Conservation (phyloP, 371 early-diverging fungal species). For the Phascolomyces articulosus region DNA sequence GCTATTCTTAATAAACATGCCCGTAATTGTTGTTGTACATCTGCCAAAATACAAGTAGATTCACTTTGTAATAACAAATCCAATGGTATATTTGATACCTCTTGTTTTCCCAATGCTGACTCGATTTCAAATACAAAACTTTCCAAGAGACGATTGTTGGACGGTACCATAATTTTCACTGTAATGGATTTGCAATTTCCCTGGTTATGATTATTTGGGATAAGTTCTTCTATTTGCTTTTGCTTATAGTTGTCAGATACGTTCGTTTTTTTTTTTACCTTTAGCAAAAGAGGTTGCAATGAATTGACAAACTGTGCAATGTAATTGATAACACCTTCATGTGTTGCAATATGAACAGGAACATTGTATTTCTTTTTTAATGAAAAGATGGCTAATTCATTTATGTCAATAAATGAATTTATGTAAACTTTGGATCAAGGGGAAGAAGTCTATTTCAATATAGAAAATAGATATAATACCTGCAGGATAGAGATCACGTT, state of each 20-base stretch:
- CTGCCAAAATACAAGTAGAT: slow-evolving; percentile 27
- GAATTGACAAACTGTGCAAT: slow-evolving; percentile 50
- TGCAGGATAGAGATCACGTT: slow-evolving; percentile 54
- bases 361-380: slow-evolving; percentile 52
- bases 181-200: slow-evolving; percentile 38
- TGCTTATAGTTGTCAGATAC: too few relatives aligned
- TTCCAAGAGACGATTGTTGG: slow-evolving; percentile 33
- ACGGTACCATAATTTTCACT: slow-evolving; percentile 32
- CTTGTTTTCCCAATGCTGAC: slow-evolving; percentile 18
- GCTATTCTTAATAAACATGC: slow-evolving; percentile 45
- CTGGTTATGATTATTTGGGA: slow-evolving; percentile 22
- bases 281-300: slow-evolving; percentile 42
- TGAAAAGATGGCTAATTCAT: slow-evolving; percentile 47
- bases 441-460: background rate
- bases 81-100: slow-evolving; percentile 4
- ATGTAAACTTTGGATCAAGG: background rate
- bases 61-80: slow-evolving; percentile 18
- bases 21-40: slow-evolving; percentile 47
- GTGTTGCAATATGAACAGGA: slow-evolving; percentile 50
- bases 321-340: slow-evolving; percentile 46
- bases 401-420: background rate
- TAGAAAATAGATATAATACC: slow-evolving; percentile 20
- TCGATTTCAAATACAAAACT: slow-evolving; percentile 58
- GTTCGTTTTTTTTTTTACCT: too few relatives aligned
- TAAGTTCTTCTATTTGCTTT: too few relatives aligned